phyloP scores from a whole-genome alignment of 169 alveolate species.

The Cryptosporidium sp. region DNA sequence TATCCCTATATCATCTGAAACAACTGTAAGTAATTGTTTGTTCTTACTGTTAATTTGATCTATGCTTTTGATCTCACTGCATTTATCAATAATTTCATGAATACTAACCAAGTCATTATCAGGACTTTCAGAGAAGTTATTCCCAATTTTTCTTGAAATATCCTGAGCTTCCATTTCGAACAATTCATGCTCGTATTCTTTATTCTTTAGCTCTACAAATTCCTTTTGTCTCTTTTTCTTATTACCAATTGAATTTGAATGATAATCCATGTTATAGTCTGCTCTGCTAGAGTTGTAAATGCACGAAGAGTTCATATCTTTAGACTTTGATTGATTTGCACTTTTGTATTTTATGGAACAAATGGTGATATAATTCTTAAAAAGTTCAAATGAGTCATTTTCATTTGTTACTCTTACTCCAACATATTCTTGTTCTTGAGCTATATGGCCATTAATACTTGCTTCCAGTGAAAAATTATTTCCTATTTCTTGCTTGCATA shows the following conservation, averaged over 20 bases:
- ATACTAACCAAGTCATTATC: neutral
- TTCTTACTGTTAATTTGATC: slow-evolving; percentile 8
- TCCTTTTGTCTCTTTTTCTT: slow-evolving; percentile 34
- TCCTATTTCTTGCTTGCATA: slow-evolving; percentile 2
- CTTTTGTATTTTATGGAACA: slow-evolving; percentile 56
- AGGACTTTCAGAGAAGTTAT: neutral
- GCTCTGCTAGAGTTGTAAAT: neutral
- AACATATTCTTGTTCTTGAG: slow-evolving; percentile 33
- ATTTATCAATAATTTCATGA: slow-evolving; percentile 40
- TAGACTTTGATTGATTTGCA: neutral
- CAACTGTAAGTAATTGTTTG: slow-evolving; percentile 11
- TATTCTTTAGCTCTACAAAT: neutral
- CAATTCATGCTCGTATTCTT: slow-evolving; percentile 31
- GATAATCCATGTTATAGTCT: neutral
- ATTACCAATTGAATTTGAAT: neutral
- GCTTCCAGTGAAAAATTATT: slow-evolving; percentile 10
- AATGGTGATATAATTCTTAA: slow-evolving; percentile 34
- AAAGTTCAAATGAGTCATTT: slow-evolving; percentile 29
- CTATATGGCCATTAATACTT: slow-evolving; percentile 18
- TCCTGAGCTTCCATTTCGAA: neutral
- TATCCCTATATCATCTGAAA: slow-evolving; percentile 17
- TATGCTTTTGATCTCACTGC: slow-evolving; percentile 34
- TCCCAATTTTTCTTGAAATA: neutral
- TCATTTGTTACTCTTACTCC: slow-evolving; percentile 3
- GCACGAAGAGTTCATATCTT: slow-evolving; percentile 12